Evolutionary conservation across 345 rosid species (phyloP), one percentile per base, ranked within the genome.

Genomic region (Euphorbia peplus): DNA sequence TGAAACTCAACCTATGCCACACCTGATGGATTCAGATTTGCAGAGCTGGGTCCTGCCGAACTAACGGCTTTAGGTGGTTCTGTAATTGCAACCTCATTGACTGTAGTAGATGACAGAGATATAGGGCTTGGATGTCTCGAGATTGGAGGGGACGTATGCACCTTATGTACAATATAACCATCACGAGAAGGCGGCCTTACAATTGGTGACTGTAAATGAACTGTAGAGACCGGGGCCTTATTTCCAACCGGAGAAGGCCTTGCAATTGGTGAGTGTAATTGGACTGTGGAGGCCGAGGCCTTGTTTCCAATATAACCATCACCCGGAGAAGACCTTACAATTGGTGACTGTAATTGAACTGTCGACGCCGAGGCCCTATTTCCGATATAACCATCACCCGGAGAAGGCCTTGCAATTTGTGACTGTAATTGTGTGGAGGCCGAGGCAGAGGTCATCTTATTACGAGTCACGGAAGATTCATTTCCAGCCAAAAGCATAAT

Each of bases 11-110:
- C 29, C 10, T 26, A 46, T 53, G 15, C 62, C 25, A n/a, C 78
- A 85, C 91, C 95, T 73, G 84, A 70, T 73, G 87, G 60, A 60
- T 46, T 48, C 12, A 67, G 75, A 19, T 60, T 46, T 32, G 71
- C 64, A 41, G 79, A 21, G 26, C 70, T 39, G 47, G 69, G 42
- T 24, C 29, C 71, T 61, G 28, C 44, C 18, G 71, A 52, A 24
- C 22, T 54, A 28, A 19, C 41, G 35, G 69, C 11, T 51, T 26
- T 35, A 21, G 67, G 18, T 14, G 68, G 60, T 57, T 74, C 66
- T 35, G 44, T 53, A 44, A 44, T 11, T 58, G 48, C 28, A 15
- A 61, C 58, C 53, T 79, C 84, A 50, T 64, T 72, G 22, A 68
- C 68, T 60, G 82, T 70, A 73, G 79, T 60, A 32, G 78, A 74